Evolutionary conservation across 169 alveolate genomes (phyloP), one percentile per base, ranked within the genome.

Genomic region (Plasmodium relictum): DNA sequence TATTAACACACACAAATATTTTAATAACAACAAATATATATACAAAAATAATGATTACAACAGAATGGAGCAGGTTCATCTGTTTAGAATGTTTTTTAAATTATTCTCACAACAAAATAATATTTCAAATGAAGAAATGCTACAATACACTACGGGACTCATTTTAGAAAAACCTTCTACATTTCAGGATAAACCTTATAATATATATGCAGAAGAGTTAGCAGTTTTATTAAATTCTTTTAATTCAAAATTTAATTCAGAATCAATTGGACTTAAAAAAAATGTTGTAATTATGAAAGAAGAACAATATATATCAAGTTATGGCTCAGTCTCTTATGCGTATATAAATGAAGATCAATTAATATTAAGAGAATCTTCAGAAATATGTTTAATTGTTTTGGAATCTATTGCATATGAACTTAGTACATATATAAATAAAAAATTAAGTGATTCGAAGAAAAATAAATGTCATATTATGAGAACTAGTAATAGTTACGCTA

Each of bases 31-130:
- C 18, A 86, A 86, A 56, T 70, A 86, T 56, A 71, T 86, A n/a
- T 86, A 86, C 48, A 86, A 70, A 63, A 69, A 56, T 58, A 71
- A 71, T 22, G 54, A 16, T 14, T 37, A 86, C 63, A 86, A 71
- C 22, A 45, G 74, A 71, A 86, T 86, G 92, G 92, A 69, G 50
- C 71, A 86, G 45, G 70, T 86, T 10, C 92, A 86, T 44, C 18
- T 86, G 61, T 86, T 86, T 45, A 63, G 92, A 71, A 66, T 71
- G 20, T 52, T 86, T 44, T 70, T 71, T 70, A n/a, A 72, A 24
- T 45, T 86, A 52, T 58, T 70, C 22, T 16, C 24, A 52, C 9
- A 69, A 26, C n/a, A 58, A 37, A 44, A 71, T 39, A 50, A 59
- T 6, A 73, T 86, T 18, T 59, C 92, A 41, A 16, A 41, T 69